These are phyloP conservation scores for Wickerhamomyces queroliae DNA, from an alignment of 805 yeast species.

Conservation along the genomic window DNA sequence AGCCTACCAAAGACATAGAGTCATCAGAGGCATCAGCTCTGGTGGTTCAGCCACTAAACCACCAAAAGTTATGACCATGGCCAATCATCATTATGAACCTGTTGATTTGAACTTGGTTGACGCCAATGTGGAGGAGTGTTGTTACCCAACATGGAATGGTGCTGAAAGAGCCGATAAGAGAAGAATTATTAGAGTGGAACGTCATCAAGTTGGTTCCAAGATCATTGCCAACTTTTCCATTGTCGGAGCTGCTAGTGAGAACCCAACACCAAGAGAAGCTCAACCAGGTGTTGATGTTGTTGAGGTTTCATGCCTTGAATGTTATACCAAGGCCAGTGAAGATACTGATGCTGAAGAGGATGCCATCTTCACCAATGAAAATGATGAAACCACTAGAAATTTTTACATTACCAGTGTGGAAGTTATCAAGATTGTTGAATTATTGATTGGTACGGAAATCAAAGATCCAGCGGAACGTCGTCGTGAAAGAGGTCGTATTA, in stretches of 20 bases:
- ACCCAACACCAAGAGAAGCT: slow-evolving; percentile 35
- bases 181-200: slow-evolving; percentile 52
- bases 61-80: slow-evolving; percentile 32
- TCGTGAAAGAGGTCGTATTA: slow-evolving; percentile 58
- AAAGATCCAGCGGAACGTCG: slow-evolving; percentile 46
- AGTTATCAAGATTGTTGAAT: slow-evolving; percentile 59
- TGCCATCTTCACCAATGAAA: slow-evolving; percentile 21
- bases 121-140: slow-evolving; percentile 41
- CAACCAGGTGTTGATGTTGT: slow-evolving; percentile 41
- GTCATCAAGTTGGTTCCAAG: slow-evolving; percentile 42
- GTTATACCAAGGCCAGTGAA: slow-evolving; percentile 27
- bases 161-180: slow-evolving; percentile 44
- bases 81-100: slow-evolving; percentile 31
- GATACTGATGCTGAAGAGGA: slow-evolving; percentile 26
- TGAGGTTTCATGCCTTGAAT: slow-evolving; percentile 56
- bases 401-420: slow-evolving; percentile 61
- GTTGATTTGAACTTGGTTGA: slow-evolving; percentile 40
- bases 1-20: slow-evolving; percentile 25
- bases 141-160: slow-evolving; percentile 44
- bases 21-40: slow-evolving; percentile 51
- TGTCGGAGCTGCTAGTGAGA: slow-evolving; percentile 43
- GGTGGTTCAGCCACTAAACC: slow-evolving; percentile 55
- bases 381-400: slow-evolving; percentile 6
- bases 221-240: slow-evolving; percentile 45
- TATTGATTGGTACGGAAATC: slow-evolving; percentile 45